Conservation (phyloP, 805 yeast genomes). For the Priceomyces castillae region DNA sequence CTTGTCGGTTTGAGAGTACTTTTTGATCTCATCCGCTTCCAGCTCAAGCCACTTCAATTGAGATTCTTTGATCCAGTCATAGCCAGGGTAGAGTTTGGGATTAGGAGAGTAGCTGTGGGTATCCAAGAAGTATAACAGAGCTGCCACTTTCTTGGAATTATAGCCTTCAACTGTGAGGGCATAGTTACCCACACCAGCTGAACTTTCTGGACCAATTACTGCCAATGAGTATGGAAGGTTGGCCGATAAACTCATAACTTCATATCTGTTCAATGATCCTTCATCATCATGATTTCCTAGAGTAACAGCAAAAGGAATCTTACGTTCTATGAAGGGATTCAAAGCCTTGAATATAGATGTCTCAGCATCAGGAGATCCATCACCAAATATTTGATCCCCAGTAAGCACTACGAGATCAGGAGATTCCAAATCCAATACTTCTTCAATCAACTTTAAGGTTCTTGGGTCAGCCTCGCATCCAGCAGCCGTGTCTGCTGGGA, state of each 20-base stretch:
- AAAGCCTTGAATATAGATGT: slow-evolving; percentile 78
- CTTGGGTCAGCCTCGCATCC: slow-evolving; percentile 77
- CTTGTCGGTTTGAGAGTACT: slow-evolving; percentile 29
- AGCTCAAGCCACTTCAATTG: slow-evolving; percentile 60
- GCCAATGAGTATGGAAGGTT: slow-evolving; percentile 69
- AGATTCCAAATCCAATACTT: slow-evolving; percentile 65
- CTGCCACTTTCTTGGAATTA: slow-evolving; percentile 35
- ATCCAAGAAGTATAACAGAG: slow-evolving; percentile 75
- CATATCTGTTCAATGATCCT: slow-evolving; percentile 60
- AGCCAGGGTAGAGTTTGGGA: slow-evolving; percentile 71
- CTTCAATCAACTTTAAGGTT: slow-evolving; percentile 59
- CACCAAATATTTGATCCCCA: slow-evolving; percentile 92
- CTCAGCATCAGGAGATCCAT: slow-evolving; percentile 72
- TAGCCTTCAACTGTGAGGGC: slow-evolving; percentile 49
- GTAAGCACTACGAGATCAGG: slow-evolving; percentile 87
- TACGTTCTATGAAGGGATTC: slow-evolving; percentile 60
- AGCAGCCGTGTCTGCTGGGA: slow-evolving; percentile 45
- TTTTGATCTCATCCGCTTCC: slow-evolving; percentile 23
- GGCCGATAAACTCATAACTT: slow-evolving; percentile 55
- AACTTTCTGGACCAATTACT: slow-evolving; percentile 57
- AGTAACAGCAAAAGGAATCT: slow-evolving; percentile 80
- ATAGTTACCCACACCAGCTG: slow-evolving; percentile 86
- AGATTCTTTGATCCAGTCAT: slow-evolving; percentile 76
- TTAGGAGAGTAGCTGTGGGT: slow-evolving; percentile 72
- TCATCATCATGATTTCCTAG: slow-evolving; percentile 96